Evolutionary conservation across 495 filamentous ascomycete species (phyloP), one percentile per base, ranked within the genome.

Genomic region (Penicillium samsonianum): DNA sequence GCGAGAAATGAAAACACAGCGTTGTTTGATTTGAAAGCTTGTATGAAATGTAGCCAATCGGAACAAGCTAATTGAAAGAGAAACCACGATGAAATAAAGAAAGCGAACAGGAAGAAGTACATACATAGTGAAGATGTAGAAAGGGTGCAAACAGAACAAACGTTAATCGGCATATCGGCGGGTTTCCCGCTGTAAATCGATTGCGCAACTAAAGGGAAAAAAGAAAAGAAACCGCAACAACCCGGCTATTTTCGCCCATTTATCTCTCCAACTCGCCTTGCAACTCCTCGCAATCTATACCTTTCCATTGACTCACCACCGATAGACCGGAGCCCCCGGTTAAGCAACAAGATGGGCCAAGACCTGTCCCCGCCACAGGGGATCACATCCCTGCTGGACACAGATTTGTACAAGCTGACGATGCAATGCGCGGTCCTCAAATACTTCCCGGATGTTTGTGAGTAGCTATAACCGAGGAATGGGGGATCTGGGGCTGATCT

Each of bases 391-490:
- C 87, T 98, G 58, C 84, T 98, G 38, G 94, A 98, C 69, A 98
- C 94, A 1, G 94, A 98, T 78, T 79, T 98, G 41, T 98, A 98
- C 81, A 98, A 98, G 73, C 73, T 98, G 67, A 98, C 94, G 10
- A 98, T 98, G 94, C 94, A 98, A 85, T 96, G 90, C 68, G 94
- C 92, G 40, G 84, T 98, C 60, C 80, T 96, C 49, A 92, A 90
- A 67, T 92, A 90, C 74, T 97, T 95, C 69, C 85, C 88, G 16
- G 82, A 93, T 63, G 86, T 92, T 50, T 75, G 88, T 87, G 61
- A 74, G 81, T 79, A 37, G 14, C 35, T 14, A 8, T 11, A 10
- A 42, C 11, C 8, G 8, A 10, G 8, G 12, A 0, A n/a, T 2
- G 20, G 9, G 28, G 37, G 23, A 14, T 43, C 28, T 12, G 30